Evolutionary conservation across 148 eudicot species (phyloP).

Genomic region (Agrostemma githago): DNA sequence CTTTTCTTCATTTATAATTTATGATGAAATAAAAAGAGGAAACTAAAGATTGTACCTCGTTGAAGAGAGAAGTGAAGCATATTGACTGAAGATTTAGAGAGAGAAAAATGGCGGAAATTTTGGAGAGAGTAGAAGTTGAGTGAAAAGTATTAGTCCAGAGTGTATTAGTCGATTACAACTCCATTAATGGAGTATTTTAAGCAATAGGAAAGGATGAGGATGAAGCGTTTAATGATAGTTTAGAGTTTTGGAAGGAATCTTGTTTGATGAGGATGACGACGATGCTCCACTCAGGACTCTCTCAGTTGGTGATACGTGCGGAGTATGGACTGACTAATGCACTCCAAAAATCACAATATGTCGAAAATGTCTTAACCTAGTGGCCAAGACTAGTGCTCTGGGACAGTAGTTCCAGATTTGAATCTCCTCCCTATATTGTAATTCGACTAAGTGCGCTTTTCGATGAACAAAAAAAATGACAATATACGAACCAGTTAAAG

Average conservation of each 20-base stretch:
- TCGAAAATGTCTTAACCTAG: too few species aligned
- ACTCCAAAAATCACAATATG: too few species aligned
- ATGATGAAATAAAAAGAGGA: not conserved
- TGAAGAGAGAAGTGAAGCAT: conserved; percentile 64
- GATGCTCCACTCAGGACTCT: not conserved
- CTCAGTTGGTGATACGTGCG: too few species aligned
- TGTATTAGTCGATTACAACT: not conserved
- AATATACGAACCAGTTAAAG: too few species aligned
- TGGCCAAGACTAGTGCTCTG: too few species aligned
- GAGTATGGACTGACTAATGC: too few species aligned
- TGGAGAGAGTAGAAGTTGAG: not conserved
- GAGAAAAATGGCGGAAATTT: not conserved
- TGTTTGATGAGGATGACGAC: not conserved
- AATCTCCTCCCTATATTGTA: too few species aligned
- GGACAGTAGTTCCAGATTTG: too few species aligned
- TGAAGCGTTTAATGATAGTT: not conserved
- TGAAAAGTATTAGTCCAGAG: too few species aligned
- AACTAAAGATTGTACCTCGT: conserved; percentile 42
- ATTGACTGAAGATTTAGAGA: conserved; percentile 19
- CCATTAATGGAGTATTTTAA: not conserved
- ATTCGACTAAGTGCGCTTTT: too few species aligned
- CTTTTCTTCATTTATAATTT: not conserved
- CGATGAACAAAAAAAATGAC: too few species aligned
- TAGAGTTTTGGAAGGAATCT: not conserved
- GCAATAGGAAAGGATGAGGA: too few species aligned